phyloP scores from a whole-genome alignment of 2,329 filamentous ascomycete species.

The Penicillium freii region DNA sequence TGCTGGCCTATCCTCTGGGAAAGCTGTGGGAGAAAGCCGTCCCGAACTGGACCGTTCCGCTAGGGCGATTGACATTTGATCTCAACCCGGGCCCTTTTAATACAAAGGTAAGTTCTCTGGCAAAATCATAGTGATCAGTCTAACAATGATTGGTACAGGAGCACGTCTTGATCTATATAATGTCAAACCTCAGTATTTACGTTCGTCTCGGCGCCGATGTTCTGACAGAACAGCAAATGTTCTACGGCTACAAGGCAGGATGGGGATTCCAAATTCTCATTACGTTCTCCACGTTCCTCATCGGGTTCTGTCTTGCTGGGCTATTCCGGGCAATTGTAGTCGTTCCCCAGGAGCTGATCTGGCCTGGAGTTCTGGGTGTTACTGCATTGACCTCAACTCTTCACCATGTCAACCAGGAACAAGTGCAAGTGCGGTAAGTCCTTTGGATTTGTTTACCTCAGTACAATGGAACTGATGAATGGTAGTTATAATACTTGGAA shows the following conservation, averaged over 20 bases:
- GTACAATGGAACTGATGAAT: conserved; percentile 40
- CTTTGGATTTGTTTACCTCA: conserved; percentile 16
- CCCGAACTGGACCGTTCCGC: conserved; percentile 20
- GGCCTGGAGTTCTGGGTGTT: conserved; percentile 52
- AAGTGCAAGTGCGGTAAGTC: conserved; percentile 37
- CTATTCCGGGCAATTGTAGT: conserved; percentile 60
- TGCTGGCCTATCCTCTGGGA: conserved; percentile 36
- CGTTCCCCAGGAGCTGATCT: conserved; percentile 59
- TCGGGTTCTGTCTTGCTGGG: conserved; percentile 59
- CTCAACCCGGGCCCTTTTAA: conserved; percentile 35
- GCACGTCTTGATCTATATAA: conserved; percentile 28
- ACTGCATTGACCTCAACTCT: conserved; percentile 68
- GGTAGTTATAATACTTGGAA: conserved; percentile 40
- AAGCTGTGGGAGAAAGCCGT: conserved; percentile 30
- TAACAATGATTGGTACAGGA: conserved; percentile 14
- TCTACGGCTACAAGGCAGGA: conserved; percentile 27
- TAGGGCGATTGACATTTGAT: conserved; percentile 40
- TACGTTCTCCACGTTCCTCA: conserved; percentile 64
- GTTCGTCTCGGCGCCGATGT: conserved; percentile 29
- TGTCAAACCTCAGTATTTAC: conserved; percentile 32
- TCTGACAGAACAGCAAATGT: conserved; percentile 30
- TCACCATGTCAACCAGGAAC: conserved; percentile 56
- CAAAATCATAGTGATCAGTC: neutral
- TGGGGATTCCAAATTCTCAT: conserved; percentile 42
- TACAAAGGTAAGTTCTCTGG: conserved; percentile 23